Evolutionary conservation across 164 flowering plant genomes (phyloP).

Genomic region (Houttuynia cordata): DNA sequence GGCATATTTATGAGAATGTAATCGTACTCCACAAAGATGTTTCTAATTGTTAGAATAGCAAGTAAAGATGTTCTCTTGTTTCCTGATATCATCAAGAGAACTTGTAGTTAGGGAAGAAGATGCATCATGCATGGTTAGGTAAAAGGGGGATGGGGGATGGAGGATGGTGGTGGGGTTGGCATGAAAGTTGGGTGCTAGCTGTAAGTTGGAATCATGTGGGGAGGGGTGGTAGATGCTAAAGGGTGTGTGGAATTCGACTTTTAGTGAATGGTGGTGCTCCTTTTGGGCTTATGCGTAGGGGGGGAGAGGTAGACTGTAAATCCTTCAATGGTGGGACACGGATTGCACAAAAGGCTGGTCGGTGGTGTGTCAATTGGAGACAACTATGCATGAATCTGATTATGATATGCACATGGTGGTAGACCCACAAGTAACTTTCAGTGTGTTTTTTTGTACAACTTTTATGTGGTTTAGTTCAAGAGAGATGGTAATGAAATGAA

Average conservation of each 20-base stretch:
- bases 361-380: conserved; percentile 1
- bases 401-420: not conserved
- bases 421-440: not conserved
- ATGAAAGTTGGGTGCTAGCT: conserved; percentile 13
- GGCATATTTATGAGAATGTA: too few relatives aligned
- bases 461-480: too few relatives aligned
- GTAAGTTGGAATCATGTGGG: conserved; percentile 10
- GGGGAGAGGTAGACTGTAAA: not conserved
- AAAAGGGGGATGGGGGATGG: not conserved
- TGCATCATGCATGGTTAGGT: not conserved
- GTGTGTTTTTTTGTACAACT: too few relatives aligned
- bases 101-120: not conserved
- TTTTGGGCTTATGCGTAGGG: not conserved
- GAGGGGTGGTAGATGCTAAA: not conserved
- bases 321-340: not conserved
- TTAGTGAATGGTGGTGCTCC: not conserved
- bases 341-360: not conserved
- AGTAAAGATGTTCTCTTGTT: too few relatives aligned
- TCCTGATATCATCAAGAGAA: too few relatives aligned
- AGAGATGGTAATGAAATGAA: too few relatives aligned
- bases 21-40: too few relatives aligned
- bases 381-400: not conserved
- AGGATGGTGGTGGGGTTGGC: not conserved
- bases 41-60: too few relatives aligned
- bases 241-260: too few relatives aligned